A percentile compares a stretch with the other conserved stretches of the same genome.
phyloP scores from a whole-genome alignment of 225 moss, liverwort and hornwort species.

The Physcomitrellopsis africana region DNA sequence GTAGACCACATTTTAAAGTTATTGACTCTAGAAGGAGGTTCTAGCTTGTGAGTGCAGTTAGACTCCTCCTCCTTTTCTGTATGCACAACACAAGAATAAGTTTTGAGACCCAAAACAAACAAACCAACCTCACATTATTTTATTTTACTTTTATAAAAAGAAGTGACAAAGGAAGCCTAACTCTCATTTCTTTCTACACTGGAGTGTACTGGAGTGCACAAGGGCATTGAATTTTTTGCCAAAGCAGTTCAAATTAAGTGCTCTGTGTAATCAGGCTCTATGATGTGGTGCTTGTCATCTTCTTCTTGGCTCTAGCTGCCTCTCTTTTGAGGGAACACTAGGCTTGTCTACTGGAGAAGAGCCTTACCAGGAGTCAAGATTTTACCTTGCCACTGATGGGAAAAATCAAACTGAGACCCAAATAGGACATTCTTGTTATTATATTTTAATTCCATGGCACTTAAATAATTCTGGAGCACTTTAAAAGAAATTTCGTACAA shows the following conservation, averaged over 20 bases:
- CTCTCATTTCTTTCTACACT: too few relatives aligned
- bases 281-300: not conserved
- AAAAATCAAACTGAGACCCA: too few relatives aligned
- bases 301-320: conserved; percentile 17
- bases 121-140: too few relatives aligned
- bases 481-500: too few relatives aligned
- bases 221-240: not conserved
- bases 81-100: not conserved
- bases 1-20: conserved; percentile 7
- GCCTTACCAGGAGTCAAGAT: not conserved
- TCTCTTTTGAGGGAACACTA: conserved; percentile 5
- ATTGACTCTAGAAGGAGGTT: not conserved
- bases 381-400: not conserved
- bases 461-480: too few relatives aligned
- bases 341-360: conserved; percentile 2
- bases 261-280: not conserved
- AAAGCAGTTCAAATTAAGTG: not conserved
- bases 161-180: too few relatives aligned
- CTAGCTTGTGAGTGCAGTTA: not conserved
- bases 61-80: not conserved
- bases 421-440: too few relatives aligned
- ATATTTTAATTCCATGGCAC: too few relatives aligned
- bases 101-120: not conserved
- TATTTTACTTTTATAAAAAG: too few relatives aligned
- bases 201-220: not conserved